Evolutionary conservation across 257 asterid genomes (phyloP).

Genomic region (Echites panduratus): DNA sequence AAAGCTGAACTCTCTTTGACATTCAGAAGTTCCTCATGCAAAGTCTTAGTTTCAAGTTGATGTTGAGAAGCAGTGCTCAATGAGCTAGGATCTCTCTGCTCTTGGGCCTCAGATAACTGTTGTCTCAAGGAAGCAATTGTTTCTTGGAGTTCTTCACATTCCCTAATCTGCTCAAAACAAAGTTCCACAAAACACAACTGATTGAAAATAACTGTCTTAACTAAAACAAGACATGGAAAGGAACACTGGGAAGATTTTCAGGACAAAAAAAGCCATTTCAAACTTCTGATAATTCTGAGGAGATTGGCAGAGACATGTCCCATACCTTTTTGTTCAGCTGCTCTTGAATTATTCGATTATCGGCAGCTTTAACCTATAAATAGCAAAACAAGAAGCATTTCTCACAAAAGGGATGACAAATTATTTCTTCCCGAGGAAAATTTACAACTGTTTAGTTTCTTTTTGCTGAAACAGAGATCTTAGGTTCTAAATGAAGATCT

Average conservation of each 20-base stretch:
- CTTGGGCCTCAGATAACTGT: conserved; percentile 53
- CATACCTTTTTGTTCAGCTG: conserved; percentile 86
- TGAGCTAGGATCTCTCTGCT: conserved; percentile 36
- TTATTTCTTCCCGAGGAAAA: background rate
- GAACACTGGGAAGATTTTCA: background rate
- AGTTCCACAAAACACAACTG: background rate
- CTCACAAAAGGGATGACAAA: background rate
- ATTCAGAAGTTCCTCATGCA: conserved; percentile 28
- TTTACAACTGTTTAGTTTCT: background rate
- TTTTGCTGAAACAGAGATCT: background rate
- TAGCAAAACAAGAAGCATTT: conserved; percentile 14
- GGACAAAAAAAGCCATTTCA: background rate
- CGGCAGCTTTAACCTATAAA: conserved; percentile 90
- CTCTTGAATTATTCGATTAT: conserved; percentile 88
- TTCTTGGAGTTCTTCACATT: conserved; percentile 73
- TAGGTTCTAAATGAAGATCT: background rate
- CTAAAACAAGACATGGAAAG: background rate
- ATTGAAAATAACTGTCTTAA: background rate
- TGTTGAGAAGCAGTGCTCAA: conserved; percentile 36
- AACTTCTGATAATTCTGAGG: conserved; percentile 5
- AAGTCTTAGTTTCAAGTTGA: conserved; percentile 35
- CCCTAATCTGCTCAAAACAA: conserved; percentile 46
- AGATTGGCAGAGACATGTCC: conserved; percentile 22
- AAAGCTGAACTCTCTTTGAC: conserved; percentile 37
- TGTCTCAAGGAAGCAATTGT: conserved; percentile 53